These are phyloP conservation scores for Abrus precatorius DNA, from an alignment of 306 rosid species.

Conservation along the genomic window DNA sequence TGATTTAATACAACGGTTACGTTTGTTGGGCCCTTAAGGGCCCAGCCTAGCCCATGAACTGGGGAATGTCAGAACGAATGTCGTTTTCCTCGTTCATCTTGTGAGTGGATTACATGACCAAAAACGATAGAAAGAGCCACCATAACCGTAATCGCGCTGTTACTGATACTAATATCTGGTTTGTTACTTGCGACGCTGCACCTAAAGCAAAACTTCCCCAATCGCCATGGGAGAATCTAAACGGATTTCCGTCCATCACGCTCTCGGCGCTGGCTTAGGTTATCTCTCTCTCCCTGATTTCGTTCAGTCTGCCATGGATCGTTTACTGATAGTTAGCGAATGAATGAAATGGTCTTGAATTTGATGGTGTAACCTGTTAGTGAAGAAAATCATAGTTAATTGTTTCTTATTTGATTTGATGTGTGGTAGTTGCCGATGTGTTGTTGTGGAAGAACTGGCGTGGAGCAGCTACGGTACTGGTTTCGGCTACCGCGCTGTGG, in stretches of 20 bases:
- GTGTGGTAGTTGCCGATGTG: conserved; percentile 81
- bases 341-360: conserved; percentile 40
- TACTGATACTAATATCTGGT: conserved; percentile 4
- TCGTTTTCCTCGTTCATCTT: conserved; percentile 32
- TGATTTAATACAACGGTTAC: too few species aligned
- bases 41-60: conserved; percentile 33
- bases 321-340: not conserved
- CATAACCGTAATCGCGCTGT: conserved; percentile 48
- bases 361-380: not conserved
- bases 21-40: conserved; percentile 37
- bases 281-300: conserved; percentile 45
- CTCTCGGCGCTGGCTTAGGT: conserved; percentile 89
- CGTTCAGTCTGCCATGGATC: conserved; percentile 38
- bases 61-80: not conserved
- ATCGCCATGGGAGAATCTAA: conserved; percentile 80
- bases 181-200: conserved; percentile 38
- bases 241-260: conserved; percentile 74
- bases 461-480: conserved; percentile 66
- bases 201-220: conserved; percentile 49
- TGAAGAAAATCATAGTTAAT: conserved; percentile 19
- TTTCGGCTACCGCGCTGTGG: conserved; percentile 80
- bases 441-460: conserved; percentile 90
- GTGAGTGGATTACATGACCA: conserved; percentile 29
- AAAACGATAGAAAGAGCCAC: conserved; percentile 46
- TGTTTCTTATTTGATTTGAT: conserved; percentile 23